Base-by-base conservation (phyloP, 23 red algal genomes). In the Chondrus crispus region DNA sequence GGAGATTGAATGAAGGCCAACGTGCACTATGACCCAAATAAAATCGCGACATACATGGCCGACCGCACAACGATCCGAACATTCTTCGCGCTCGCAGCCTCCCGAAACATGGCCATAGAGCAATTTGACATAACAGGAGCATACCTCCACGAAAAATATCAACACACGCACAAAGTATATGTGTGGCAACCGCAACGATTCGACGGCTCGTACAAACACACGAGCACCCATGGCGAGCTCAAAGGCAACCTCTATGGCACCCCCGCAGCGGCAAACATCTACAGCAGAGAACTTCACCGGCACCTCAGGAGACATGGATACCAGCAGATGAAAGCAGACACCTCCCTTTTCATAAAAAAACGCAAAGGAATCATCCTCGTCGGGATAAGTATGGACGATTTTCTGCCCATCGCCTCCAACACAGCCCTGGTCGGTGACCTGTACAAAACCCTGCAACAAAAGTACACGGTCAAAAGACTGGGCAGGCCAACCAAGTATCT, bases 91-190 rank as follows among this genome's bases (percentile, higher is more conserved):
- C 8, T 86, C 2, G 40, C 58, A 8, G 82, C 82, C 1, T 19
- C 39, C 22, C 62, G 1, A 8, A 30, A 58, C 10, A 55, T 86
- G 10, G n/a, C 46, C 46, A 30, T 86, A 3, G 41, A 72, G 33
- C 82, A 86, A 30, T 86, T 86, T 70, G 82, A 71, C 40, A 69
- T 86, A 1, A 70, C 38, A 30, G 20, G 44, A 19, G 82, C 82
- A 18, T 86, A 35, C 28, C 19, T 72, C 38, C 42, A 68, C 32
- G 82, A 86, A 71, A 2, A 49, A 12, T 86, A 50, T 30, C 49
- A 68, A 1, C 58, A 44, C 62, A 69, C 66, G 20, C 24, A 86
- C 6, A 55, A 26, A 2, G 63, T 70, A 2, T 71, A 51, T 20
- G 29, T 86, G 18, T 33, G 58, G 8, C 60, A 70, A n/a, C 82